phyloP scores from a whole-genome alignment of 1,284 basidiomycete genomes.

The Cutaneotrichosporon mucoides region DNA sequence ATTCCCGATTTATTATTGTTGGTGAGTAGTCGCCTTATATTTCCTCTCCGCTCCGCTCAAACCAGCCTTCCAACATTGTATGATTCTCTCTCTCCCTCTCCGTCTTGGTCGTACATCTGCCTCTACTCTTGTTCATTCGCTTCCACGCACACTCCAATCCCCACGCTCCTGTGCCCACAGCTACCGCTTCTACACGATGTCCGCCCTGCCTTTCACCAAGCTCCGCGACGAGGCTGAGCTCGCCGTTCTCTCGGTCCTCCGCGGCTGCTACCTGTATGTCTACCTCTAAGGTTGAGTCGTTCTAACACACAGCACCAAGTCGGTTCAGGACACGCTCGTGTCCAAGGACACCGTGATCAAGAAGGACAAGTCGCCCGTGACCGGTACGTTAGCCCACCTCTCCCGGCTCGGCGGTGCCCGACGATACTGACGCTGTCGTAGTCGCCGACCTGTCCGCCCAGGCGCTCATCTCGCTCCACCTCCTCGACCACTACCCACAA shows the following conservation, averaged over 20 bases:
- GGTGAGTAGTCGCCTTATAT: background rate
- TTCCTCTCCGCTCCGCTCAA: background rate
- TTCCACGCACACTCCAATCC: background rate
- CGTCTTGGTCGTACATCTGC: background rate
- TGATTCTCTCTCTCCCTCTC: background rate
- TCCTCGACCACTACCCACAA: constrained; percentile 73
- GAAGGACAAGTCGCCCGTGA: constrained; percentile 93
- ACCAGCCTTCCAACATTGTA: no score
- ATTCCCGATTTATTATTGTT: constrained; percentile 10
- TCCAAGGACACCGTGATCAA: constrained; percentile 85
- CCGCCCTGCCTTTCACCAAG: constrained; percentile 38
- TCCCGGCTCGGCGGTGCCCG: background rate
- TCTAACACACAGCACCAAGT: constrained; percentile 59
- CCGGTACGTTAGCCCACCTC: constrained; percentile 55
- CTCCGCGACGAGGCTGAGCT: constrained; percentile 52
- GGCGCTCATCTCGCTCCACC: constrained; percentile 72
- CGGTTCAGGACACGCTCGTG: constrained; percentile 84
- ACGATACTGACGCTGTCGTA: constrained; percentile 42
- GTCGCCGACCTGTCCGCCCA: constrained; percentile 90
- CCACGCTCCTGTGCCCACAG: background rate
- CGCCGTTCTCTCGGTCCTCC: constrained; percentile 81
- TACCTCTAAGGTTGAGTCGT: background rate
- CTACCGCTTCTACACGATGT: constrained; percentile 1
- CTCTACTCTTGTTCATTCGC: no score
- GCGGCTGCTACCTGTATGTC: constrained; percentile 64